Base-by-base conservation (phyloP, 2,329 filamentous ascomycete species). In the Fusarium luffae region DNA sequence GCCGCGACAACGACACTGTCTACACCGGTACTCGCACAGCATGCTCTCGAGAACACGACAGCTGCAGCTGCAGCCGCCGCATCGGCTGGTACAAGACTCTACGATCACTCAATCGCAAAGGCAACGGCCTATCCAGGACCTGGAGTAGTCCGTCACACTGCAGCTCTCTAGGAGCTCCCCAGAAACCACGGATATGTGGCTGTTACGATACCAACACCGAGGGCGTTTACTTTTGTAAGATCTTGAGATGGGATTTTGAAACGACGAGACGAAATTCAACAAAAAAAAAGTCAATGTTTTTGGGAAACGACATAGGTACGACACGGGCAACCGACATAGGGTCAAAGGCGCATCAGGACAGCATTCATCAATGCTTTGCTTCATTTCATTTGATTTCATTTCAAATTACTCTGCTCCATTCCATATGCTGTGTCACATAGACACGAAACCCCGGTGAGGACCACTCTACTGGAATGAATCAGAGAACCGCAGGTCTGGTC, bases 1-100 rank as follows among this genome's bases (percentile, higher is more conserved):
- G 50, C 68, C 25, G 55, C 73, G 37, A 65, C 70, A 28, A 46
- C 62, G 13, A 68, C 59, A 42, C 51, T 71, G 42, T 69, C 69
- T 60, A 70, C 73, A 75, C 73, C 73, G 71, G 70, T 75, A 70
- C 62, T 74, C 55, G 62, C 73, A 67, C 73, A 65, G 34, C 73
- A 73, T 68, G 44, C 52, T 46, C 54, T 65, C 54, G 61, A 65
- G 41, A 59, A 60, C 54, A 59, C 60, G 18, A 48, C 69, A 42
- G 47, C 63, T 37, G 46, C 64, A 32, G 64, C 66, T 5, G 68
- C 54, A 12, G 56, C 52, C 23, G 62, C 52, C 28, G 65, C 54
- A 40, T 59, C 66, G 23, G 60, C 59, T 37, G 40, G 62, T 40
- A 50, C 63, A 23, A 62, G 57, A 47, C 63, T 66, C 57, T 74